Evolutionary conservation across 768 basidiomycete species (phyloP), one percentile per base, ranked within the genome.

Genomic region (Lanmaoa rubissima): DNA sequence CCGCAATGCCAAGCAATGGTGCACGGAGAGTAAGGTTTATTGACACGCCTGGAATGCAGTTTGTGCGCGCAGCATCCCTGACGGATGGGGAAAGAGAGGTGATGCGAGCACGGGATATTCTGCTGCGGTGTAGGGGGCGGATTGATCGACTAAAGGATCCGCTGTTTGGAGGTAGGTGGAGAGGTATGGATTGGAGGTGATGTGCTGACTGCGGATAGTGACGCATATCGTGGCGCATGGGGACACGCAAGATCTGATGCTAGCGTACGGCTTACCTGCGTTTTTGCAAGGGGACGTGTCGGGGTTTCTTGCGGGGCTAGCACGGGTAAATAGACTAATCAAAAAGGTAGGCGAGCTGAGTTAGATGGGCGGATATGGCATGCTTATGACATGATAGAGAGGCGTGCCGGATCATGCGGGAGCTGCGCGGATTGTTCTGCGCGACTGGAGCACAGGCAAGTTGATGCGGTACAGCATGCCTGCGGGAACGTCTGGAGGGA

Each of bases 71-170:
- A 32, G 69, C 50, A 48, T 54, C 49, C 50, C 6, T 79, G 83
- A 55, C 58, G 26, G 61, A 62, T 3, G 32, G 61, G 12, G 71
- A 69, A 26, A 60, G 57, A 41, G 68, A 73, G 24, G 57, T 43
- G 13, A 53, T 40, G 14, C 69, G 70, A 36, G 80, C 84, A 5
- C 82, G 80, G 19, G 94, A 97, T 65, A 82, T 94, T 52, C 71
- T 96, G n/a, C 68, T 90, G 61, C 81, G 93, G 47, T 87, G 82
- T 67, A 81, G 86, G 61, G 94, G 94, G 13, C 80, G 88, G 60
- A 85, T 96, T 43, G 94, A 95, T 69, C 81, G 86, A 52, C 75
- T 95, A 55, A 94, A 94, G 69, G 91, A 94, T 66, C 86, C 91
- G 47, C 61, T 83, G 35, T 82, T 81, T 34, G 80, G 86, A 50